Evolutionary conservation across 441 rosid species (phyloP).

Genomic region (Adansonia rubrostipa): DNA sequence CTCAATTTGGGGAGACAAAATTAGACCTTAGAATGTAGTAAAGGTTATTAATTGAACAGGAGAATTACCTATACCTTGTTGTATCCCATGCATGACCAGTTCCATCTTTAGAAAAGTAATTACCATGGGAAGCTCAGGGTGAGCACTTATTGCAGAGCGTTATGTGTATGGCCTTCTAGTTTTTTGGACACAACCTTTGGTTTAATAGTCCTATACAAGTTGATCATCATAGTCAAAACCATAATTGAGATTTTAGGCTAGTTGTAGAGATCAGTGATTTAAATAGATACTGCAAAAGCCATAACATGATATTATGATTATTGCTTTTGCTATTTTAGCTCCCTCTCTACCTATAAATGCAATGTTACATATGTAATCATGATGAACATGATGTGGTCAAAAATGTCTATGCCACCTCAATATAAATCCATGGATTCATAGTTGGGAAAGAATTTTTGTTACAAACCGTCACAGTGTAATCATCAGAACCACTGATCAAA

Average conservation of each 20-base stretch:
- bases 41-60: background rate
- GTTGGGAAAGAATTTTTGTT: constrained; percentile 4
- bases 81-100: constrained; percentile 82
- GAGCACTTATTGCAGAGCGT: constrained; percentile 79
- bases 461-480: constrained; percentile 72
- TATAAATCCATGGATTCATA: background rate
- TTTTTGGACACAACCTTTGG: constrained; percentile 77
- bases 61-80: constrained; percentile 69
- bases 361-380: no score
- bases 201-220: constrained; percentile 91
- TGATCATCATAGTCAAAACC: constrained; percentile 20
- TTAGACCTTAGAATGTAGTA: background rate
- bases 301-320: no score
- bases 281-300: no score
- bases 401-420: background rate
- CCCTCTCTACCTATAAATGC: no score
- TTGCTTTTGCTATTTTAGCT: no score
- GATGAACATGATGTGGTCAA: no score
- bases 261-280: no score
- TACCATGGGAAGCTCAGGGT: constrained; percentile 83
- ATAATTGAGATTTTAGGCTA: background rate
- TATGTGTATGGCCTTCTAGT: constrained; percentile 84
- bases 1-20: background rate
- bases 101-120: constrained; percentile 89
- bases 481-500: constrained; percentile 83